Base-by-base conservation (phyloP, 2,329 filamentous ascomycete genomes). In the Tetracladium maxilliforme region DNA sequence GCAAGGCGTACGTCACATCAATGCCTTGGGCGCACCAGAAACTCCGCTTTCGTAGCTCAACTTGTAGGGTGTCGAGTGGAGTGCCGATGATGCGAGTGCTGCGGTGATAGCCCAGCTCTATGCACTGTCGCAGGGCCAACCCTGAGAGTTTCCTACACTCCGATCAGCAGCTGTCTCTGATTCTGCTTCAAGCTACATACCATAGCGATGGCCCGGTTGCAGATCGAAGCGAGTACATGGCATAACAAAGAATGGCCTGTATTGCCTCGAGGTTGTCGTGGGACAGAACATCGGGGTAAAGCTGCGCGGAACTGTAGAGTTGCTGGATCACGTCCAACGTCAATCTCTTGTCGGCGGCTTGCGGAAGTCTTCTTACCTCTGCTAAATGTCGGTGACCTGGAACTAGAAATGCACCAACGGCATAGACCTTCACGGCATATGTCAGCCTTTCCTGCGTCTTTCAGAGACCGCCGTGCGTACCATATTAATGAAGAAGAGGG, bases 91-190 rank as follows among this genome's bases (percentile, higher is more conserved):
- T 33, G 14, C 33, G 29, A n/a, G 33, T 31, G 29, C 35, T 45
- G 19, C 45, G 39, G 28, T 48, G 44, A 24, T 47, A 48, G n/a
- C 43, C 46, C 15, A 48, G 41, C 25, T 47, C 43, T n/a, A 48
- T 37, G 22, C 43, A 48, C 21, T 46, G 43, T 4, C 46, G 38
- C 6, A 49, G 36, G n/a, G 44, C 44, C 35, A 46, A 37, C 4
- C 45, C 46, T 9, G 43, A 46, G 7, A 48, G 30, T 28, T 45
- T 49, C 45, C 39, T 40, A 2, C 7, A 18, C 4, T 13, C 7
- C 14, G 12, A 19, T 10, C 12, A 23, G 9, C 9, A 23, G 9
- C 9, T 10, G 9, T 23, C 8, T 9, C 9, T 9, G 13, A 23
- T 23, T 9, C 9, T 15, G 16, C 26, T 18, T 16, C 14, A 8